These are phyloP conservation scores for Russula earlei DNA, from an alignment of 768 basidiomycete genomes.

Conservation along the genomic window DNA sequence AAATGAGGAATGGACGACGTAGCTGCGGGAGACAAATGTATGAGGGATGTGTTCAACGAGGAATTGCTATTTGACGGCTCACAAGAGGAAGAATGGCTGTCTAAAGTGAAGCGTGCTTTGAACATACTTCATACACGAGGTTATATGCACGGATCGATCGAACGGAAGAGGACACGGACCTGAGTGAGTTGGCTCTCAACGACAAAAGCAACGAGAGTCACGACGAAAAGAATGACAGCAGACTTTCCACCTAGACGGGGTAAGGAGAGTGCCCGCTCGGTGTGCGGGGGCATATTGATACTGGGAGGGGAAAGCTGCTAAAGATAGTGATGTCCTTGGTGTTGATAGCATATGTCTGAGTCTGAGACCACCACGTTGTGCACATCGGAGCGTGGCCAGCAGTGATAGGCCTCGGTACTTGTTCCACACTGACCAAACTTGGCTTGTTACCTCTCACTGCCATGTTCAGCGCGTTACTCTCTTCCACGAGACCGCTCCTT, in stretches of 20 bases:
- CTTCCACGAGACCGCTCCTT: conserved; percentile 53
- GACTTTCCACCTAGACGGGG: conserved; percentile 32
- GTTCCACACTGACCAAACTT: neutral
- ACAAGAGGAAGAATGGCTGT: conserved; percentile 89
- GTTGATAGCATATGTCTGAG: no score
- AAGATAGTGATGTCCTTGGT: neutral
- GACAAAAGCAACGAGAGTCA: conserved; percentile 63
- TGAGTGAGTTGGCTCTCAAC: conserved; percentile 68
- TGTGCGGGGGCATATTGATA: neutral
- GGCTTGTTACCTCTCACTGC: neutral
- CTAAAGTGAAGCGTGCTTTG: conserved; percentile 68
- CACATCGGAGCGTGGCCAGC: no score
- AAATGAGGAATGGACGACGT: conserved; percentile 80
- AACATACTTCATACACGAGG: conserved; percentile 47
- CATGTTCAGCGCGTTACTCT: conserved; percentile 61
- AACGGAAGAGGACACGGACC: conserved; percentile 32
- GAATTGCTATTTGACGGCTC: conserved; percentile 23
- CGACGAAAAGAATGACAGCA: conserved; percentile 47
- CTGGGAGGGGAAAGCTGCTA: neutral
- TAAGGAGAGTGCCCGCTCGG: neutral
- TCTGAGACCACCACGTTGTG: no score
- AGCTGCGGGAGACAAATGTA: conserved; percentile 39
- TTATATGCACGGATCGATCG: neutral
- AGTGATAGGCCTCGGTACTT: no score
- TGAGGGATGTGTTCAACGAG: neutral